Evolutionary conservation across 805 yeast species (phyloP), one percentile per base, ranked within the genome.

Genomic region (Wickerhamiella azyma): DNA sequence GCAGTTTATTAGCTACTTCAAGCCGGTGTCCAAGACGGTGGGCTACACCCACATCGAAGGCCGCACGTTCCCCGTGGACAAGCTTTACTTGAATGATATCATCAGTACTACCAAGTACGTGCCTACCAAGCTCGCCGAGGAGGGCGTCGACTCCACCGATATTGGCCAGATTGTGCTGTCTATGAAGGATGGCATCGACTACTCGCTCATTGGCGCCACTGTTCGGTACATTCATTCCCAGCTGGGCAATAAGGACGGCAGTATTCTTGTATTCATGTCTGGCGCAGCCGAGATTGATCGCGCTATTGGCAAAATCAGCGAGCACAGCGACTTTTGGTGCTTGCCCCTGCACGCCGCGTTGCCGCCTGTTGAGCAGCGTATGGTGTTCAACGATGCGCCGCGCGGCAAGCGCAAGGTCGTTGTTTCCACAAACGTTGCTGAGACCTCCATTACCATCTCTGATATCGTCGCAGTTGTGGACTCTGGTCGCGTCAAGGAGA

Each of bases 391-490:
- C 36, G 53, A 55, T 2, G 75, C 84, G 2, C 73, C 77, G 0
- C 52, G 49, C 0, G 79, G 78, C 11, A 53, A 55, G 37, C 69
- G 96, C 51, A 89, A 89, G 54, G 73, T 89, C 33, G 86, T 89
- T 10, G 89, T 82, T 0, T 76, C 95, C 1, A 89, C 98, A 0
- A 88, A 89, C 59, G 84, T 89, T 49, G 98, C 98, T 0, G 98
- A 89, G 64, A 89, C 98, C 0, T 89, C 98, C 13, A 86, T 89
- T 52, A 89, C 98, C 1, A 89, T 89, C 46, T 85, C 95, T 13
- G 98, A 89, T 62, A 84, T 89, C 62, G 95, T 86, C 9, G 94
- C 78, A 0, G 96, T 89, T 1, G 73, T 89, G 37, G 97, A 89
- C 58, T 66, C 83, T 1, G 98, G 98, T 1, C 68, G 85, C 44